phyloP scores from a whole-genome alignment of 2,329 filamentous ascomycete genomes.

The Pezicula neosporulosa region DNA sequence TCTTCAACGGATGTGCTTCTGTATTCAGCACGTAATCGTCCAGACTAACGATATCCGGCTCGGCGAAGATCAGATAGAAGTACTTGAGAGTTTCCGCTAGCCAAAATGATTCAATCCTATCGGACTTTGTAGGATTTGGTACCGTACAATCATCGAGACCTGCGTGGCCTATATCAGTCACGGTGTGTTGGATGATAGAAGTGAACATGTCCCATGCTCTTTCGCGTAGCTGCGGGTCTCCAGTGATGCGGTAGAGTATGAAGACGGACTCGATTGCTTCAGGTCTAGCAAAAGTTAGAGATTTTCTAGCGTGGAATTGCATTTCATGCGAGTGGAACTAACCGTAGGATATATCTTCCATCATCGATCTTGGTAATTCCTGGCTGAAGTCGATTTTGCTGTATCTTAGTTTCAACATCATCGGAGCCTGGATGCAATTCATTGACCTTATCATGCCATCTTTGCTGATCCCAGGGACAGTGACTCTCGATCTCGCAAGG shows the following conservation, averaged over 20 bases:
- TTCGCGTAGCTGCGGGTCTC: conserved; percentile 28
- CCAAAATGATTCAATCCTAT: conserved; percentile 60
- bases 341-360: conserved; percentile 46
- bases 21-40: conserved; percentile 58
- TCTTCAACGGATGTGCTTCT: conserved; percentile 24
- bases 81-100: conserved; percentile 73
- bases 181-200: conserved; percentile 35
- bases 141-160: conserved; percentile 33
- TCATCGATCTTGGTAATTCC: conserved; percentile 43
- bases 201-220: conserved; percentile 42
- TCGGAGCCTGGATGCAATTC: background rate
- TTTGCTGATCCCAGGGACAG: conserved; percentile 7
- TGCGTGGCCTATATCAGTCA: conserved; percentile 35
- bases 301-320: conserved; percentile 5
- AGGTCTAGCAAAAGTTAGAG: conserved; percentile 32
- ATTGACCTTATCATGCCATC: conserved; percentile 1
- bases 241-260: conserved; percentile 40
- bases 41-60: conserved; percentile 55
- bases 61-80: conserved; percentile 76
- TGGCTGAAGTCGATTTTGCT: conserved; percentile 32
- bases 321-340: conserved; percentile 31
- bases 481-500: conserved; percentile 1
- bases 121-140: conserved; percentile 35
- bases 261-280: conserved; percentile 66
- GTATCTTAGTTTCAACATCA: conserved; percentile 1